A percentile compares a stretch with the other conserved stretches of the same genome.
phyloP scores from a whole-genome alignment of 148 eudicot genomes.

The Polygonum maritimum region DNA sequence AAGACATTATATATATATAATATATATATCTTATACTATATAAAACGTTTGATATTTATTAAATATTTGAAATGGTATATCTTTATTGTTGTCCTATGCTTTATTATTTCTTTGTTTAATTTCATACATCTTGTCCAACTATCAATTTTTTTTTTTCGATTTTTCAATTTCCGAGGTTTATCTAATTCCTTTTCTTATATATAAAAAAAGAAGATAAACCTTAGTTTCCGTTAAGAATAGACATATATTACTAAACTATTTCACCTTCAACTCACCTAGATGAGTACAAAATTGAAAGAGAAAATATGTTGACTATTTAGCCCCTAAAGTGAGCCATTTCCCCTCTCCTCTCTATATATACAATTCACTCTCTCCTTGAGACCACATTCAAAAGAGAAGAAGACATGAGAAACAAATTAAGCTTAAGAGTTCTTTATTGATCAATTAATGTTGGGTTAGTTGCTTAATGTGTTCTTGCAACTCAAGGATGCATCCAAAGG shows the following conservation, averaged over 20 bases:
- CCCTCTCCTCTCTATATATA: background rate
- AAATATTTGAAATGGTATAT: too few relatives aligned
- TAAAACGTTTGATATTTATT: too few relatives aligned
- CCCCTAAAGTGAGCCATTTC: background rate
- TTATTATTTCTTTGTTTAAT: too few relatives aligned
- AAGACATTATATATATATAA: too few relatives aligned
- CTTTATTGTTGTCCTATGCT: too few relatives aligned
- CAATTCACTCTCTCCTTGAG: background rate
- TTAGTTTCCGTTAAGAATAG: background rate
- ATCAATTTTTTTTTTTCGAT: too few relatives aligned
- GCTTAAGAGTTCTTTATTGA: background rate
- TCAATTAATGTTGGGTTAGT: background rate
- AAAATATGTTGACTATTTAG: background rate
- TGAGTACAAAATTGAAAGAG: background rate
- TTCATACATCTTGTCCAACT: too few relatives aligned
- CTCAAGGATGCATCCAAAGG: slow-evolving; percentile 9
- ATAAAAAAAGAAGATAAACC: background rate
- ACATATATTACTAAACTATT: background rate
- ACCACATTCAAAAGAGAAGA: background rate
- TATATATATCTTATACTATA: too few relatives aligned
- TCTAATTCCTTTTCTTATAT: too few relatives aligned
- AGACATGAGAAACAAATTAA: background rate
- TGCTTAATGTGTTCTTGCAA: background rate
- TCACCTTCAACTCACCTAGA: background rate
- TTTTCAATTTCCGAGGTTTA: too few relatives aligned